These are phyloP conservation scores for Microsporum ferrugineum DNA, from an alignment of 2,329 filamentous ascomycete species.

Conservation along the genomic window DNA sequence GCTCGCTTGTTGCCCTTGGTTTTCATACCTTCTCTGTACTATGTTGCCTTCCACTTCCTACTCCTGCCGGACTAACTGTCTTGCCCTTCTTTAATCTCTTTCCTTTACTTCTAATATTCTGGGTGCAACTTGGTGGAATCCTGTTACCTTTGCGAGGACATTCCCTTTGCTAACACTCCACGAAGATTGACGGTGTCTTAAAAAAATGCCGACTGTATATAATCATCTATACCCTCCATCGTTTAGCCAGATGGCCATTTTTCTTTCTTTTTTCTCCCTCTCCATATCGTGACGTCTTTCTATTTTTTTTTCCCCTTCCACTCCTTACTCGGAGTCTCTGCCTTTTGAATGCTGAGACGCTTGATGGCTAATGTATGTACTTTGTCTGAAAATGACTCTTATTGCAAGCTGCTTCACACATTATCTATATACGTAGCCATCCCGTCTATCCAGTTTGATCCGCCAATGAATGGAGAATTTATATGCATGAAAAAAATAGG, in stretches of 20 bases:
- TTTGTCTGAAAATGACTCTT: not conserved
- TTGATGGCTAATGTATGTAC: not conserved
- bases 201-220: not conserved
- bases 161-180: not conserved
- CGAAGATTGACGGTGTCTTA: not conserved
- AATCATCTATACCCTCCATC: not conserved
- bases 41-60: not conserved
- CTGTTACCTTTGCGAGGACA: not conserved
- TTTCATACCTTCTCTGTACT: not conserved
- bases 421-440: not conserved
- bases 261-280: not conserved
- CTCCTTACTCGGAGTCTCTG: not conserved
- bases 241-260: not conserved
- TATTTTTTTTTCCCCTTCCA: not conserved
- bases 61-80: not conserved
- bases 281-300: not conserved
- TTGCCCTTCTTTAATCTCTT: not conserved
- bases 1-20: not conserved
- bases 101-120: not conserved
- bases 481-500: not conserved
- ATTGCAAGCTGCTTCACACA: not conserved
- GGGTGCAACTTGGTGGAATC: not conserved
- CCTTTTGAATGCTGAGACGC: not conserved
- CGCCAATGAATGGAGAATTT: not conserved
- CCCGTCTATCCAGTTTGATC: not conserved